A percentile compares a stretch with the other conserved stretches of the same genome.
These are phyloP conservation scores for Phytopythium montanum DNA, from an alignment of 352 stramenopile genomes.

Conservation along the genomic window DNA sequence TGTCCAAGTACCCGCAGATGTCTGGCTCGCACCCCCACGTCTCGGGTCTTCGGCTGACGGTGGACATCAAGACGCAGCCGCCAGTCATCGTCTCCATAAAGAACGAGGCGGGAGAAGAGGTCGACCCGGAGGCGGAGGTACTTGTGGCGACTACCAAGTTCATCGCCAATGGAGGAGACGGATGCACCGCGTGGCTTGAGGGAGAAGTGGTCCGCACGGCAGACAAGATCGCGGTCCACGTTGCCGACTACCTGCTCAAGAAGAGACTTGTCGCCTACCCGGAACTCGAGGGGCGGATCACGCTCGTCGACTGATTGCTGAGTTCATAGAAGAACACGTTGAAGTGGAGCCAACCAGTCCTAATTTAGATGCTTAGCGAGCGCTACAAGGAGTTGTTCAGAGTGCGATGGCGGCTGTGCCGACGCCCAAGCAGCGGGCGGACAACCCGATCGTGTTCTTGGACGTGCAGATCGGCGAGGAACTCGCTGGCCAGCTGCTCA, in stretches of 20 bases:
- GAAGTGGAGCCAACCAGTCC: neutral
- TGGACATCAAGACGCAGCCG: constrained; percentile 18
- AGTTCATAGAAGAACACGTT: neutral
- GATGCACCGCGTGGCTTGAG: constrained; percentile 67
- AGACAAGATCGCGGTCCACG: constrained; percentile 45
- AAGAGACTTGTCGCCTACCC: constrained; percentile 61
- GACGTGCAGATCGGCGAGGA: constrained; percentile 93
- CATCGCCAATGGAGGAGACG: constrained; percentile 70
- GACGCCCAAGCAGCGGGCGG: constrained; percentile 1
- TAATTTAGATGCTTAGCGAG: too few species aligned
- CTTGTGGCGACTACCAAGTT: constrained; percentile 81
- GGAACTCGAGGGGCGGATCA: constrained; percentile 54
- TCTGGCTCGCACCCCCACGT: constrained; percentile 81
- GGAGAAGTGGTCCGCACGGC: constrained; percentile 47
- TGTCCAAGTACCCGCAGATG: constrained; percentile 70
- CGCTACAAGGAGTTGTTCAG: too few species aligned
- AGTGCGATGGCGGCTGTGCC: neutral
- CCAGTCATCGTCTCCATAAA: constrained; percentile 37
- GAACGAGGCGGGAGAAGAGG: constrained; percentile 36
- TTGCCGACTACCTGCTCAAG: constrained; percentile 61
- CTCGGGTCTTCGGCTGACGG: constrained; percentile 50
- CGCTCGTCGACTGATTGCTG: constrained; percentile 47
- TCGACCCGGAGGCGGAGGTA: constrained; percentile 51
- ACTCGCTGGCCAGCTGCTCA: constrained; percentile 84
- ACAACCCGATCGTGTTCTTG: constrained; percentile 93